phyloP scores from a whole-genome alignment of 75 land plant species.

The Cryptomeria japonica region DNA sequence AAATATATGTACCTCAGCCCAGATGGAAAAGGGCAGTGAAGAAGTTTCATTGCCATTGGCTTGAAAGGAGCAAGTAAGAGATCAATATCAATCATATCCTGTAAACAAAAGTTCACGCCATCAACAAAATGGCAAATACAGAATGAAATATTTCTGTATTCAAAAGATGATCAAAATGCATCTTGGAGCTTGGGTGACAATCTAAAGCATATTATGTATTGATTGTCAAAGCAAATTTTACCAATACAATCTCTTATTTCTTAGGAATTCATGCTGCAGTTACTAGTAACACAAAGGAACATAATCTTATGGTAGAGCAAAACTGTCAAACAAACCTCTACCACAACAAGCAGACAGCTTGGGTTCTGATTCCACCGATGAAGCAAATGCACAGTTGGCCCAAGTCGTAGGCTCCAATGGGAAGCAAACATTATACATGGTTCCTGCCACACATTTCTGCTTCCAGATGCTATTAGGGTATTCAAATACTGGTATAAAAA shows the following conservation, averaged over 20 bases:
- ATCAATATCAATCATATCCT: conserved; percentile 61
- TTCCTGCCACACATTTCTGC: conserved; percentile 81
- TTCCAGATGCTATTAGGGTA: conserved; percentile 2
- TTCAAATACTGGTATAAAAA: not conserved
- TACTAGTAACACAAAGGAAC: not conserved
- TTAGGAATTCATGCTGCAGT: not conserved
- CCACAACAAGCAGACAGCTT: conserved; percentile 65
- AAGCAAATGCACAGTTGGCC: conserved; percentile 82
- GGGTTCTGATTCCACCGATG: conserved; percentile 64
- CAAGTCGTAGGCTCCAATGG: conserved; percentile 83
- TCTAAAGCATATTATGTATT: not conserved
- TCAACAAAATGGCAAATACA: not conserved
- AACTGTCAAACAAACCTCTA: conserved; percentile 50
- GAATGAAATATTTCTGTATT: not conserved
- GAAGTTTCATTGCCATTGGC: conserved; percentile 72
- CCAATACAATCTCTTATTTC: not conserved
- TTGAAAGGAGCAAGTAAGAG: conserved; percentile 65
- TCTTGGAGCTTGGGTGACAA: not conserved
- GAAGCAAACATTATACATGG: conserved; percentile 86
- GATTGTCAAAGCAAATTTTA: not conserved
- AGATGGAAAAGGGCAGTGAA: conserved; percentile 69
- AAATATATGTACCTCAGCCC: conserved; percentile 43
- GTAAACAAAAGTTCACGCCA: conserved; percentile 17
- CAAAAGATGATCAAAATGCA: not conserved
- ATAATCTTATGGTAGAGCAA: not conserved